These are phyloP conservation scores for Aleurites moluccanus DNA, from an alignment of 441 rosid genomes.

Conservation along the genomic window DNA sequence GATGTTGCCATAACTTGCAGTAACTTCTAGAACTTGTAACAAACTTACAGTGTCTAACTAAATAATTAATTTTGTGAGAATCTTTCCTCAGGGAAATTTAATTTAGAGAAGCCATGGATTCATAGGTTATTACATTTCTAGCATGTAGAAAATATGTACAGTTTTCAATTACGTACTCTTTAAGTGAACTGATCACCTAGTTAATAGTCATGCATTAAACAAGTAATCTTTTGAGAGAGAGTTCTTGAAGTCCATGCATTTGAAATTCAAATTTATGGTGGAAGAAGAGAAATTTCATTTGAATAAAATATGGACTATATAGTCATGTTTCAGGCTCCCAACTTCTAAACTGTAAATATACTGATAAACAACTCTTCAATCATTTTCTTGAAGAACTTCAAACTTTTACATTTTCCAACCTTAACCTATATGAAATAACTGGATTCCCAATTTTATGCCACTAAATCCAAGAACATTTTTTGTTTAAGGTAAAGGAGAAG, in stretches of 20 bases:
- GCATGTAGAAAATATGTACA: background rate
- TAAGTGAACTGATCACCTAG: background rate
- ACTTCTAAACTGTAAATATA: background rate
- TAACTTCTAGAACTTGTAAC: background rate
- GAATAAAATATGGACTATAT: background rate
- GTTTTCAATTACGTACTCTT: background rate
- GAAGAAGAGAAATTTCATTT: background rate
- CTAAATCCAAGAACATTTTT: background rate
- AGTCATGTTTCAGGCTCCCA: background rate
- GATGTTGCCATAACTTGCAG: slow-evolving; percentile 8
- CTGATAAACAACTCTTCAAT: background rate
- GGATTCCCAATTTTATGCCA: background rate
- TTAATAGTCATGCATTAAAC: background rate
- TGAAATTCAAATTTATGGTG: background rate
- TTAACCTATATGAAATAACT: background rate
- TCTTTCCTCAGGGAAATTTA: background rate
- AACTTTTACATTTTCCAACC: background rate
- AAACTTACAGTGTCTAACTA: background rate
- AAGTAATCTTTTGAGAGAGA: background rate
- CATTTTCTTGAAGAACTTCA: background rate
- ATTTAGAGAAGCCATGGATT: background rate
- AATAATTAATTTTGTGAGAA: background rate
- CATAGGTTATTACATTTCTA: background rate
- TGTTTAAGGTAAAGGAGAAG: no score
- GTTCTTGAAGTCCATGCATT: background rate